A percentile compares a stretch with the other conserved stretches of the same genome.
phyloP scores from a whole-genome alignment of 1,284 basidiomycete species.

The Athelia psychrophila region DNA sequence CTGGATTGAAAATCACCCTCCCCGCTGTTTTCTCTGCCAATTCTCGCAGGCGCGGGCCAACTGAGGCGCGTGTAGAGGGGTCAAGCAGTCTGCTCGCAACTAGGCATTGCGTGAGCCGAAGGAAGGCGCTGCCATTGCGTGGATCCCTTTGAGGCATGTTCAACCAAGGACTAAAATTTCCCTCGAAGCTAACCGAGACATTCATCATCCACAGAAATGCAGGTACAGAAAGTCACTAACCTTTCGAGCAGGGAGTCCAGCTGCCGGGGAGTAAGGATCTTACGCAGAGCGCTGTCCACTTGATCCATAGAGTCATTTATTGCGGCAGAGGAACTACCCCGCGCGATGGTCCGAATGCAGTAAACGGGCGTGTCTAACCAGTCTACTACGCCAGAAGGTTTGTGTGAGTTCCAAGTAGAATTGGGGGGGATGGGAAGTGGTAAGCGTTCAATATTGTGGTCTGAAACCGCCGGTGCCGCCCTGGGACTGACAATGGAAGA shows the following conservation, averaged over 20 bases:
- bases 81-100: conserved; percentile 38
- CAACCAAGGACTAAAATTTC: conserved; percentile 40
- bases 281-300: conserved; percentile 20
- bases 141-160: conserved; percentile 24
- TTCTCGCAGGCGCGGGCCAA: conserved; percentile 37
- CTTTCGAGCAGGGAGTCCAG: conserved; percentile 32
- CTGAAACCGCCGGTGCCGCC: too few species aligned
- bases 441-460: not conserved
- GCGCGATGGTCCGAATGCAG: conserved; percentile 28
- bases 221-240: conserved; percentile 21
- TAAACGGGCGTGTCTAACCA: conserved; percentile 39
- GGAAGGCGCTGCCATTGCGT: conserved; percentile 21
- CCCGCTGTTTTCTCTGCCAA: conserved; percentile 36
- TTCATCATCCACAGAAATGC: not conserved
- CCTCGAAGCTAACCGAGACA: conserved; percentile 33
- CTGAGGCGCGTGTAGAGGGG: conserved; percentile 26
- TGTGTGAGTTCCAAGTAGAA: conserved; percentile 28
- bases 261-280: conserved; percentile 33
- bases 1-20: conserved; percentile 37
- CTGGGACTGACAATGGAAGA: not conserved
- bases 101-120: conserved; percentile 36
- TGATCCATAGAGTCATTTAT: conserved; percentile 2
- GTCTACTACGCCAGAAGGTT: conserved; percentile 28
- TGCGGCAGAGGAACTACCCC: conserved; percentile 7
- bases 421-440: conserved; percentile 9